Conservation (phyloP, 441 rosid species). For the Francoa sonchifolia region DNA sequence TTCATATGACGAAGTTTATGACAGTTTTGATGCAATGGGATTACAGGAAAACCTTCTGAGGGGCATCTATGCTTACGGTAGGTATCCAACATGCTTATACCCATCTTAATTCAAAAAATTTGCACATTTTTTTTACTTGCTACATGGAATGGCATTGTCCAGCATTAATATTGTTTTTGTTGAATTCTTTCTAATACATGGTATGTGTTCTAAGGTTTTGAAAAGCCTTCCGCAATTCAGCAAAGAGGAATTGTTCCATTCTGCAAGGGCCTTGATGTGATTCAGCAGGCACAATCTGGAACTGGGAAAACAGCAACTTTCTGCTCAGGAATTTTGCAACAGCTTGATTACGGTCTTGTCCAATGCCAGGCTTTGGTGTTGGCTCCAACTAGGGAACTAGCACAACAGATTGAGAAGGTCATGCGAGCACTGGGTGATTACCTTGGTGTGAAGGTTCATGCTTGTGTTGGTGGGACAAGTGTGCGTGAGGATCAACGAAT, state of each 20-base stretch:
- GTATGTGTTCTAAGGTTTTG: slow-evolving; percentile 27
- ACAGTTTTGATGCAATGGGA: slow-evolving; percentile 50
- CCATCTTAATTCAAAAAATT: background rate
- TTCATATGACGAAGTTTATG: slow-evolving; percentile 38
- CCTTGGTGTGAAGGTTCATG: slow-evolving; percentile 75
- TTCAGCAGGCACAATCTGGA: slow-evolving; percentile 83
- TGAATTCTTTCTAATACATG: background rate
- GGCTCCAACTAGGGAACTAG: slow-evolving; percentile 75
- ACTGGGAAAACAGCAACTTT: slow-evolving; percentile 80
- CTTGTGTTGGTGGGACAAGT: slow-evolving; percentile 80
- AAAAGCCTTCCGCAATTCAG: slow-evolving; percentile 84
- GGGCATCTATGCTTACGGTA: slow-evolving; percentile 58
- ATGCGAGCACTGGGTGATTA: slow-evolving; percentile 87
- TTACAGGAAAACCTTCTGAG: slow-evolving; percentile 44
- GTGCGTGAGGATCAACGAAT: slow-evolving; percentile 72
- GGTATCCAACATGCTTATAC: background rate
- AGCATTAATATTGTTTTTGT: background rate
- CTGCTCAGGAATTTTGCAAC: slow-evolving; percentile 72
- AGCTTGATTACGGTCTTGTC: slow-evolving; percentile 46
- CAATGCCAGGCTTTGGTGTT: slow-evolving; percentile 70
- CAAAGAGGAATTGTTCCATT: slow-evolving; percentile 88
- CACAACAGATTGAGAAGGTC: slow-evolving; percentile 82
- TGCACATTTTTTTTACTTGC: background rate
- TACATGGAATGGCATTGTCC: background rate
- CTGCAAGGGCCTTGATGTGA: slow-evolving; percentile 80